Percentiles rank a stretch among this genome's conserved stretches.
Evolutionary conservation across 495 filamentous ascomycete genomes (phyloP).

Genomic region (Rostrohypoxylon terebratum): DNA sequence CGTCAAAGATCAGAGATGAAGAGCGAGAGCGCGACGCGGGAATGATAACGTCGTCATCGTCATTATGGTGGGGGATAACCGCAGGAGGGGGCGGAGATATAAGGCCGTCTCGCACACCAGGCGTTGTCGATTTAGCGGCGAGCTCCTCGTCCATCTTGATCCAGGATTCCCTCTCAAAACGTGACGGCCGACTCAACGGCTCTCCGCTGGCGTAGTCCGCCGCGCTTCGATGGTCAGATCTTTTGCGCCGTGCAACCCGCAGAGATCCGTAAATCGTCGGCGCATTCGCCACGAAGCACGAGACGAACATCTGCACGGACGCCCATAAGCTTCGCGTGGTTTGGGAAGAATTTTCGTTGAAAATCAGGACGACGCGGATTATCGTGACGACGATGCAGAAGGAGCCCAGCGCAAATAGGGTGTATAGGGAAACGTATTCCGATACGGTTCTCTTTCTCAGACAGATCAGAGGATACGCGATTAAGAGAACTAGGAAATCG

Average conservation of each 20-base stretch:
- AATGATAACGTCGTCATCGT: constrained; percentile 19
- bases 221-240: constrained; percentile 25
- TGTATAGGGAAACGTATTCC: constrained; percentile 54
- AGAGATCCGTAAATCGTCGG: constrained; percentile 56
- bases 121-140: constrained; percentile 1
- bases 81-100: constrained; percentile 10
- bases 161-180: constrained; percentile 38
- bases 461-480: constrained; percentile 56
- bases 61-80: neutral
- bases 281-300: constrained; percentile 59
- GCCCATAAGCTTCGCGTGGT: constrained; percentile 59
- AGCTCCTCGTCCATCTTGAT: constrained; percentile 45
- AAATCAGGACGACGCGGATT: constrained; percentile 52
- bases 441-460: constrained; percentile 46
- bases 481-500: constrained; percentile 57
- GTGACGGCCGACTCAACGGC: constrained; percentile 18
- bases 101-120: neutral
- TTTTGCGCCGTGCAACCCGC: constrained; percentile 39
- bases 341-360: constrained; percentile 50
- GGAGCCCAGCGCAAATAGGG: constrained; percentile 56
- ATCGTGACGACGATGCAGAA: constrained; percentile 59
- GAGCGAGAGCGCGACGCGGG: constrained; percentile 16
- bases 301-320: constrained; percentile 56
- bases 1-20: neutral
- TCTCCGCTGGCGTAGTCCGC: constrained; percentile 15